Conservation (phyloP, 1,284 basidiomycete genomes). For the Cryptococcus wingfieldii region DNA sequence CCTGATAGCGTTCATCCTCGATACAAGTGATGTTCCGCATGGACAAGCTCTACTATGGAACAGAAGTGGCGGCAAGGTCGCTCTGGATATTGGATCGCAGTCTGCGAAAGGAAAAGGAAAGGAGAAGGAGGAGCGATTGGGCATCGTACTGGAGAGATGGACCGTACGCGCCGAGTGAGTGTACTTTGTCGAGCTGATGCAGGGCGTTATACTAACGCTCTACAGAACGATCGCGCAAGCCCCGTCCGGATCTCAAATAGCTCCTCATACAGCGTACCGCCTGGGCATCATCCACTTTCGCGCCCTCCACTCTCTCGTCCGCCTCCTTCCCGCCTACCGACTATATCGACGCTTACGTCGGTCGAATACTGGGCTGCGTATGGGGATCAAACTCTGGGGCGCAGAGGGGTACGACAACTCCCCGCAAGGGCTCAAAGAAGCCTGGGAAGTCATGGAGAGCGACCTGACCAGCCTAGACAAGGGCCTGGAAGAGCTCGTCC, state of each 20-base stretch:
- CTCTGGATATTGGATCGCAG: slow-evolving; percentile 24
- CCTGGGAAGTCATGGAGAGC: slow-evolving; percentile 46
- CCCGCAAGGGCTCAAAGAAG: slow-evolving; percentile 28
- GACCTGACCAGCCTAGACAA: slow-evolving; percentile 38
- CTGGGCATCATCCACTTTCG: slow-evolving; percentile 47
- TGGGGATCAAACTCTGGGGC: slow-evolving; percentile 48
- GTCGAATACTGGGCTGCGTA: slow-evolving; percentile 37
- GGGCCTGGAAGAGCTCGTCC: slow-evolving; percentile 29
- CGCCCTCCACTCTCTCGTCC: slow-evolving; percentile 39
- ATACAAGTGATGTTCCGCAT: slow-evolving; percentile 41
- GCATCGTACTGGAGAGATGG: slow-evolving; percentile 47
- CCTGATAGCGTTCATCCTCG: slow-evolving; percentile 46
- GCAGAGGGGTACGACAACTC: slow-evolving; percentile 37
- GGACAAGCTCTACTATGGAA: slow-evolving; percentile 44
- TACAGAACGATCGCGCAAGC: neutral
- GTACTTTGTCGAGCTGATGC: neutral
- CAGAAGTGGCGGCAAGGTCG: slow-evolving; percentile 20
- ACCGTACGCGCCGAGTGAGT: slow-evolving; percentile 40
- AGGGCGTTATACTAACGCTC: neutral
- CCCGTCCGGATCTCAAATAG: slow-evolving; percentile 26
- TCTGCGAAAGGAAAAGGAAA: slow-evolving; percentile 25
- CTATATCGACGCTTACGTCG: slow-evolving; percentile 38
- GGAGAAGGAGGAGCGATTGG: slow-evolving; percentile 23
- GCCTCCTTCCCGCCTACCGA: slow-evolving; percentile 41
- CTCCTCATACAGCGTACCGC: slow-evolving; percentile 39